A percentile compares a stretch with the other conserved stretches of the same genome.
phyloP scores from a whole-genome alignment of 106 monocot species.

The Phalaenopsis aphrodite region DNA sequence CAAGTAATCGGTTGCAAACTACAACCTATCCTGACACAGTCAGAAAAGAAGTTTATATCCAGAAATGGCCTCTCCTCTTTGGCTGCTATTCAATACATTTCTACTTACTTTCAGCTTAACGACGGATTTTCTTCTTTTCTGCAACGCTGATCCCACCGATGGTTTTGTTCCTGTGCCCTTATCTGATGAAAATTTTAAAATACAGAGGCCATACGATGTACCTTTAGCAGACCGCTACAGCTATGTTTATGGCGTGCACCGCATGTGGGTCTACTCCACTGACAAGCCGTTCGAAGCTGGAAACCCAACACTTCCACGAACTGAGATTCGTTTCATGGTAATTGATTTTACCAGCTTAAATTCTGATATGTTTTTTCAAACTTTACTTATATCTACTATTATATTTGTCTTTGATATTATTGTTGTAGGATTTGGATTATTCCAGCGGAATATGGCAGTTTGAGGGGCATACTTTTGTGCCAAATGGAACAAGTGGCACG shows the following conservation, averaged over 20 bases:
- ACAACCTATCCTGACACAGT: no score
- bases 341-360: no score
- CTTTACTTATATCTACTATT: no score
- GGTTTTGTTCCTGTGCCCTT: slow-evolving; percentile 19
- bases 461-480: no score
- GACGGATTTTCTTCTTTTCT: neutral
- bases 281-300: slow-evolving; percentile 19
- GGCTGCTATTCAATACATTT: neutral
- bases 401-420: no score
- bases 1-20: neutral
- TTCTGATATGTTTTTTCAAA: no score
- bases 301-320: slow-evolving; percentile 22
- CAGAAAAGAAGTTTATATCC: neutral
- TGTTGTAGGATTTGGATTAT: no score
- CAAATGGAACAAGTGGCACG: no score
- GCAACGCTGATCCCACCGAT: slow-evolving; percentile 17
- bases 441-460: no score
- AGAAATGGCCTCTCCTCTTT: neutral
- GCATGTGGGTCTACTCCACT: slow-evolving; percentile 29
- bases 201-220: slow-evolving; percentile 21
- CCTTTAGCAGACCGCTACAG: slow-evolving; percentile 17
- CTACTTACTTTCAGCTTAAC: neutral
- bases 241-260: slow-evolving; percentile 11
- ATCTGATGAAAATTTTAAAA: slow-evolving; percentile 10
- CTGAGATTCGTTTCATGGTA: slow-evolving; percentile 21